phyloP scores from a whole-genome alignment of 23 red algal species.

The Cyanidium caldarium region DNA sequence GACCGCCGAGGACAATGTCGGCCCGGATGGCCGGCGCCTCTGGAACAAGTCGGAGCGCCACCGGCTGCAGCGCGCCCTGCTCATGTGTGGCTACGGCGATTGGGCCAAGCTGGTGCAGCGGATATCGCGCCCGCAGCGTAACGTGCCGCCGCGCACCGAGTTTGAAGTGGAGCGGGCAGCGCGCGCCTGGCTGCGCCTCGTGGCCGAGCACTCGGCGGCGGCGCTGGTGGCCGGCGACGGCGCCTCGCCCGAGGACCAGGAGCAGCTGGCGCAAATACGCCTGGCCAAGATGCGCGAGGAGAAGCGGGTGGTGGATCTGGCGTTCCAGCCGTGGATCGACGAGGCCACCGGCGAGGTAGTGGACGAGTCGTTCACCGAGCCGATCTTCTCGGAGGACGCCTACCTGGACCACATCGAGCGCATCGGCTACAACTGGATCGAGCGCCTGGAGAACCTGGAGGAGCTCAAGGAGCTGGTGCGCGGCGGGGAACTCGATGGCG shows the following conservation, averaged over 20 bases:
- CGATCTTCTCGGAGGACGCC: neutral
- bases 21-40: conserved; percentile 9
- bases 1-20: neutral
- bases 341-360: neutral
- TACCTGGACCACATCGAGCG: conserved; percentile 2
- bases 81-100: conserved; percentile 23
- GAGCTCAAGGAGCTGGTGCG: conserved; percentile 6
- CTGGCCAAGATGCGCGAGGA: neutral
- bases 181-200: conserved; percentile 5
- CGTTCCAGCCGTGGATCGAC: neutral
- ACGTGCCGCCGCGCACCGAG: neutral
- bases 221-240: neutral
- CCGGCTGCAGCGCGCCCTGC: conserved; percentile 22
- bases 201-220: conserved; percentile 9
- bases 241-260: neutral
- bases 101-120: conserved; percentile 4
- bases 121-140: neutral
- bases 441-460: conserved; percentile 20
- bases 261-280: neutral
- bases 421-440: conserved; percentile 15
- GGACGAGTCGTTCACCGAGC: conserved; percentile 1
- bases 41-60: conserved; percentile 44
- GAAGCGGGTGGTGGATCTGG: neutral
- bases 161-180: conserved; percentile 2
- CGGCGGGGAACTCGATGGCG: conserved; percentile 9